Base-by-base conservation (phyloP, 306 rosid genomes). In the Prunus mira region DNA sequence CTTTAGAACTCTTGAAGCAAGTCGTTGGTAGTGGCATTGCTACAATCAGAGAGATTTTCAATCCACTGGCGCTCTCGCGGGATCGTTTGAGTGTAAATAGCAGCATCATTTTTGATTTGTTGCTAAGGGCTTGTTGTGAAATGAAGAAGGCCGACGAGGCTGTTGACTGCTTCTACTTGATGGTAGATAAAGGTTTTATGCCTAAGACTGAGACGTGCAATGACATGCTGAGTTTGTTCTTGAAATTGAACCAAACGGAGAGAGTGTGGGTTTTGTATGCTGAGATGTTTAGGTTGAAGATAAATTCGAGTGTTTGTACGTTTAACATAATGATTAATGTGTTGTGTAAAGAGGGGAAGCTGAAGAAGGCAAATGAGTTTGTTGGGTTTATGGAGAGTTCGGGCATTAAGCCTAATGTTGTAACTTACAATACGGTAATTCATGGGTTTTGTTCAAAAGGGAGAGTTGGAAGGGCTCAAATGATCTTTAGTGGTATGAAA, bases 291-390 rank as follows among this genome's bases (percentile, higher is more conserved):
- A 87, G 89, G 87, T 67, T 90, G 89, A 80, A 81, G 28, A 84
- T 94, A 12, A 88, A 76, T 75, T 94, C 97, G 0, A 87, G 84
- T 22, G 80, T 85, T 6, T 85, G 47, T 68, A 91, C 98, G 5
- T 91, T 87, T 61, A 94, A 94, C 56, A 91, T 94, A 1, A 94
- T 94, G 97, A 82, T 91, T 54, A 87, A 91, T 87, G 93, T 90
- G 66, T 78, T 94, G 85, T 91, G 97, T 58, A 94, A 83, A 82
- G 89, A 91, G 83, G 96, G 91, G 55, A 94, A 91, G 88, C 67
- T 91, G 88, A 88, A 87, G 83, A 88, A 77, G 82, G 97, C 98
- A 0, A 88, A 85, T 67, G 97, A 87, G 66, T 87, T 91, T 63
- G 76, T 90, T 75, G 95, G 78, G 30, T 71, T 78, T 27, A 94